Evolutionary conservation across 495 filamentous ascomycete genomes (phyloP).

Genomic region (Penicillium goetzii): DNA sequence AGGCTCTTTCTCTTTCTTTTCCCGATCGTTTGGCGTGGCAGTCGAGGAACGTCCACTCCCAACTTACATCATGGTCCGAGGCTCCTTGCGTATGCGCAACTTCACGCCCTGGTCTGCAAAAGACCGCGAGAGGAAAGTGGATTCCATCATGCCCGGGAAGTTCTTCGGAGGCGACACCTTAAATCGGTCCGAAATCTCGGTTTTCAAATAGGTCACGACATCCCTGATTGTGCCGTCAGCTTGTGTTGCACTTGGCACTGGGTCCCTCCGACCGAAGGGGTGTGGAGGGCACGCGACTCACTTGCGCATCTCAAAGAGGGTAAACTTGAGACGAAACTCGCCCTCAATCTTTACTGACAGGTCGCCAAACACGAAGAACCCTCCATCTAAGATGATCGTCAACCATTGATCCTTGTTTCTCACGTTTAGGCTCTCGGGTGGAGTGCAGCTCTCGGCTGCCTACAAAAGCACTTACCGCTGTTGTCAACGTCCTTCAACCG

Average conservation of each 20-base stretch:
- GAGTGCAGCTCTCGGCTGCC: background rate
- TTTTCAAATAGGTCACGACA: slow-evolving; percentile 68
- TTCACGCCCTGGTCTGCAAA: slow-evolving; percentile 96
- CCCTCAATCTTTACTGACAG: slow-evolving; percentile 85
- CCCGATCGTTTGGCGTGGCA: background rate
- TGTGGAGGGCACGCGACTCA: slow-evolving; percentile 41
- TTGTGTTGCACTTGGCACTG: background rate
- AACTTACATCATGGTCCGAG: slow-evolving; percentile 60
- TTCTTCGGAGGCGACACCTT: slow-evolving; percentile 75
- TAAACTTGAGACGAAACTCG: slow-evolving; percentile 78
- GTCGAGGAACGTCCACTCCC: background rate
- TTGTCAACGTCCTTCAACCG: slow-evolving; percentile 91
- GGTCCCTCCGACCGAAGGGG: background rate
- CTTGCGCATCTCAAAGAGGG: slow-evolving; percentile 82
- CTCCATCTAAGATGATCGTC: slow-evolving; percentile 63
- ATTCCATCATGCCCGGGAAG: slow-evolving; percentile 87
- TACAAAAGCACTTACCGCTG: slow-evolving; percentile 56
- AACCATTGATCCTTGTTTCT: background rate
- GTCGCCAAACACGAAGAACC: slow-evolving; percentile 97
- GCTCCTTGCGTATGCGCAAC: slow-evolving; percentile 86
- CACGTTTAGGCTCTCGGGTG: background rate
- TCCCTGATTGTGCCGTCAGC: slow-evolving; percentile 33
- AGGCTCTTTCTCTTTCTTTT: background rate
- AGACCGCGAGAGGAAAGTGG: slow-evolving; percentile 86
- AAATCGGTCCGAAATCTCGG: slow-evolving; percentile 74